Evolutionary conservation across 192 early-diverging fungal genomes (phyloP).

Genomic region (Irineochytrium annulatum): DNA sequence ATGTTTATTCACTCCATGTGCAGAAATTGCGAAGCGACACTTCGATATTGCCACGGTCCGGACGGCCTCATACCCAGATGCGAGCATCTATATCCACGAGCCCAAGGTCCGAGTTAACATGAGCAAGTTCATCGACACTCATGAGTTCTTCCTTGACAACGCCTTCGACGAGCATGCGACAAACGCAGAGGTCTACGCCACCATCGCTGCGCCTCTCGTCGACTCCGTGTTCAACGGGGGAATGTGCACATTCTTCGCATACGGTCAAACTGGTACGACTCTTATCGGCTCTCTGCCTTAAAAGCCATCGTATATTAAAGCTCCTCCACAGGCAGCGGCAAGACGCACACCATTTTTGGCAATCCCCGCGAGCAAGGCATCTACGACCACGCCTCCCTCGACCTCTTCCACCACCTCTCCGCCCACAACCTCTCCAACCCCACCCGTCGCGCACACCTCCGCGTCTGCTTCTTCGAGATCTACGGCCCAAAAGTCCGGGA

Average conservation of each 20-base stretch:
- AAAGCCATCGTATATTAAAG: background rate
- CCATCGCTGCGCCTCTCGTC: slow-evolving; percentile 57
- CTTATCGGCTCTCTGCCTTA: background rate
- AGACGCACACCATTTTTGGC: too few species aligned
- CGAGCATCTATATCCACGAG: slow-evolving; percentile 41
- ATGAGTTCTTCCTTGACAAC: slow-evolving; percentile 82
- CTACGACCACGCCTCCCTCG: slow-evolving; percentile 52
- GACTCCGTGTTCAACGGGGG: slow-evolving; percentile 69
- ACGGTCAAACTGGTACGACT: slow-evolving; percentile 55
- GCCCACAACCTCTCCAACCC: slow-evolving; percentile 20
- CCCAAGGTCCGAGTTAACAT: slow-evolving; percentile 63
- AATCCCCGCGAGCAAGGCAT: too few species aligned
- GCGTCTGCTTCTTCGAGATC: slow-evolving; percentile 54
- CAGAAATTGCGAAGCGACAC: slow-evolving; percentile 11
- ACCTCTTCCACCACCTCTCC: slow-evolving; percentile 66
- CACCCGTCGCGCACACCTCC: background rate
- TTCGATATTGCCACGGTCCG: slow-evolving; percentile 36
- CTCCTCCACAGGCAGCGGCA: background rate
- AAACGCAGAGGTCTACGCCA: slow-evolving; percentile 32
- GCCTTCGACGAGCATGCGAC: slow-evolving; percentile 71
- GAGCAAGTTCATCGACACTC: slow-evolving; percentile 81
- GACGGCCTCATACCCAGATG: slow-evolving; percentile 27
- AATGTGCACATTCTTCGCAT: slow-evolving; percentile 89
- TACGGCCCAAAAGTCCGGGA: slow-evolving; percentile 68
- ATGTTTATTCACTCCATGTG: background rate